These are phyloP conservation scores for Phlebiopsis flavidoalba DNA, from an alignment of 768 basidiomycete genomes.

Conservation along the genomic window DNA sequence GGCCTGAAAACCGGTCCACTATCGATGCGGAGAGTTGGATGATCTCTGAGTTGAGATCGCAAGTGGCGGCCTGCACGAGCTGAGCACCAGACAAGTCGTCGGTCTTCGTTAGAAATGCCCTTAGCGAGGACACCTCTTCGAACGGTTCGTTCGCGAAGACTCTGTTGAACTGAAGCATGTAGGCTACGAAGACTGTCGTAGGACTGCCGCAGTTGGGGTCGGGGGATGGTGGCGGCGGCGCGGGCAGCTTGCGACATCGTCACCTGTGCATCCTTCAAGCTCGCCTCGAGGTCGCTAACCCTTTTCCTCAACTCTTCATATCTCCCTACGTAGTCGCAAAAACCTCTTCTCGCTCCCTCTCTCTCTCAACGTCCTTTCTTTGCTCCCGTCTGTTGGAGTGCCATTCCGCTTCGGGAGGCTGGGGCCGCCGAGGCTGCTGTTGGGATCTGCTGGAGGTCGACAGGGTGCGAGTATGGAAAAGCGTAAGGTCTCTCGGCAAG, in stretches of 20 bases:
- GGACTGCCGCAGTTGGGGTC: constrained; percentile 12
- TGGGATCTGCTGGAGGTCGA: constrained; percentile 5
- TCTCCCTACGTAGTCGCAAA: constrained; percentile 21
- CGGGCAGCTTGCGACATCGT: constrained; percentile 11
- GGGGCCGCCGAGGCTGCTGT: constrained; percentile 4
- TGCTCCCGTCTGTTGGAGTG: constrained; percentile 8
- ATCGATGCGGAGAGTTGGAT: constrained; percentile 30
- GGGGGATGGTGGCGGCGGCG: constrained; percentile 14
- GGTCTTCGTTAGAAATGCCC: constrained; percentile 30
- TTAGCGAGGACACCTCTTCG: constrained; percentile 28
- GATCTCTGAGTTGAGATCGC: constrained; percentile 31
- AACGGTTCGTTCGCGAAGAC: constrained; percentile 22
- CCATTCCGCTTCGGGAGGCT: constrained; percentile 7
- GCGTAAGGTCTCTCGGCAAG: constrained; percentile 13
- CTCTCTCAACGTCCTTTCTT: constrained; percentile 8
- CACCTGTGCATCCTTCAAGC: constrained; percentile 14
- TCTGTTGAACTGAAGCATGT: constrained; percentile 19
- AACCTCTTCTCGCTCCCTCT: constrained; percentile 14
- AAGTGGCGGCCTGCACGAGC: constrained; percentile 27
- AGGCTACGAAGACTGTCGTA: constrained; percentile 22
- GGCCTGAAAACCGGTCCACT: constrained; percentile 10
- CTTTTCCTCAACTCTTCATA: constrained; percentile 13
- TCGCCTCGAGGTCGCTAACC: constrained; percentile 15
- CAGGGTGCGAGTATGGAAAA: constrained; percentile 8
- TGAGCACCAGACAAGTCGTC: constrained; percentile 31